Base-by-base conservation (phyloP, 192 early-diverging fungal genomes). In the Coemansia sp. region DNA sequence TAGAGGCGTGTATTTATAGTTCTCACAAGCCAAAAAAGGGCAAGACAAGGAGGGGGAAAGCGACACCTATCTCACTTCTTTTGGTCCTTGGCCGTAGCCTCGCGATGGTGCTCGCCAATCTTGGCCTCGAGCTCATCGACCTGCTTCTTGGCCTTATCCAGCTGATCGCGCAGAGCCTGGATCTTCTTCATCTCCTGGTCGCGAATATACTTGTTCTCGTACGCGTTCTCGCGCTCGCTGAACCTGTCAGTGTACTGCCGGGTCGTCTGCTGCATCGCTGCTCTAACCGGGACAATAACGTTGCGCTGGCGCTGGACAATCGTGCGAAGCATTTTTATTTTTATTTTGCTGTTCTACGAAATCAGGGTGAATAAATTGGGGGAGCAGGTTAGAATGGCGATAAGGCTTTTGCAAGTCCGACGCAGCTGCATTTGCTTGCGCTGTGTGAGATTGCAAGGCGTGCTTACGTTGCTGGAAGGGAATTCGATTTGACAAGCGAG, bases 201-300 rank as follows among this genome's bases (percentile, higher is more conserved):
- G 73, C 65, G 81, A 31, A 78, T 73, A 49, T 78, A 83, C 76
- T 70, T 70, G 81, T 78, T 83, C 70, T 83, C 81, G 11, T 68
- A 64, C 0, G 81, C 81, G 17, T 57, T 70, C 73, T 83, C 81
- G 46, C 79, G 79, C 65, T 82, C 71, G 67, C 67, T 37, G 57
- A 82, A 82, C 67, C 51, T 62, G 79, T 82, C 79, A 3, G 59
- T 60, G 12, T 53, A 29, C 46, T 82, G 73, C 15, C 40, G 37
- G 42, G 70, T 67, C 15, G 15, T 36, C 51, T 67, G 79, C n/a
- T 42, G 12, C 22, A 71, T 43, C 6, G 65, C 54, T 10, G 57
- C 37, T 20, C 42, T 60, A 9, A 59, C 54, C 8, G 74, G 71
- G 22, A 54, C 32, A 17, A 54, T 45, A 25, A 66, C 31, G 4